phyloP scores from a whole-genome alignment of 2,329 filamentous ascomycete genomes.

The Aspergillus proliferans region DNA sequence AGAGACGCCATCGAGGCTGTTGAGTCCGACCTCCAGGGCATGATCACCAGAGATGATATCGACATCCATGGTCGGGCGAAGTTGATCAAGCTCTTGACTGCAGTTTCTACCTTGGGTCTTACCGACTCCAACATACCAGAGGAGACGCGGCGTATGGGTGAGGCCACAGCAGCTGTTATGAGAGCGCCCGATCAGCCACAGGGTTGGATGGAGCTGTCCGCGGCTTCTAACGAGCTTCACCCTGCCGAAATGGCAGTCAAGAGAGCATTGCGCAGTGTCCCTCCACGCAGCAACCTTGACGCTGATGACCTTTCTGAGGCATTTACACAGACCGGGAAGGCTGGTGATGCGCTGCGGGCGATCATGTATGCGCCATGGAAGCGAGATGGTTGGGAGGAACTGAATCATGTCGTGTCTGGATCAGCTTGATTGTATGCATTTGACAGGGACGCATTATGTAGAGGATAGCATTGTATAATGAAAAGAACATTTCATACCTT shows the following conservation, averaged over 20 bases:
- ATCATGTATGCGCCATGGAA: constrained; percentile 79
- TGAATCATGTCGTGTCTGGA: constrained; percentile 24
- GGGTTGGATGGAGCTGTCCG: constrained; percentile 72
- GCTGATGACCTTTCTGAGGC: constrained; percentile 65
- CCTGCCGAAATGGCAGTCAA: constrained; percentile 72
- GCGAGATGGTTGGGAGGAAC: constrained; percentile 55
- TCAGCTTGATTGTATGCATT: constrained; percentile 8
- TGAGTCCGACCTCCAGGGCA: constrained; percentile 63
- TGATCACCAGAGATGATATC: constrained; percentile 63
- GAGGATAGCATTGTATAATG: background rate
- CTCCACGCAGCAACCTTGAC: constrained; percentile 63
- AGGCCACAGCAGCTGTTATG: constrained; percentile 72
- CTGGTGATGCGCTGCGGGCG: constrained; percentile 68
- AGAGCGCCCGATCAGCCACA: constrained; percentile 71
- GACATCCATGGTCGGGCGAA: constrained; percentile 58
- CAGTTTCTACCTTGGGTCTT: constrained; percentile 57
- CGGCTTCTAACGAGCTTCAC: constrained; percentile 48
- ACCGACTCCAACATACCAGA: constrained; percentile 37
- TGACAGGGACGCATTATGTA: background rate
- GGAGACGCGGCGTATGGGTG: constrained; percentile 50
- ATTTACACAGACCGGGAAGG: constrained; percentile 65
- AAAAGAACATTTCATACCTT: background rate
- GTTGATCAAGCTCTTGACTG: constrained; percentile 69
- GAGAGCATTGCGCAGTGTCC: constrained; percentile 68
- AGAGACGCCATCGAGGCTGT: constrained; percentile 75